Evolutionary conservation across 2,329 filamentous ascomycete genomes (phyloP).

Genomic region (Ceratocystis smalleyi): DNA sequence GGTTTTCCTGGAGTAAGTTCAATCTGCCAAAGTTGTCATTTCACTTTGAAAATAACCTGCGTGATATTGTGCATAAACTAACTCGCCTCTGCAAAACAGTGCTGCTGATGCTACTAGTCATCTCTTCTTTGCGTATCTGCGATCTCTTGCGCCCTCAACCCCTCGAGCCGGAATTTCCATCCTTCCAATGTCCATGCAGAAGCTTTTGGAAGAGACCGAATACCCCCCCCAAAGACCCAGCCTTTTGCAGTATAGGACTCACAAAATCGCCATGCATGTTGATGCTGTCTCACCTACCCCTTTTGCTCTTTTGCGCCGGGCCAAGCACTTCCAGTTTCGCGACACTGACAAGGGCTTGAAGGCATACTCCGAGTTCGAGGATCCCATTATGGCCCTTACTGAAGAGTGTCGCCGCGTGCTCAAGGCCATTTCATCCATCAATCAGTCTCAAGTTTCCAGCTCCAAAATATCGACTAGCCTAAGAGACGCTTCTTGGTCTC

Average conservation of each 20-base stretch:
- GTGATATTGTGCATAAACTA: neutral
- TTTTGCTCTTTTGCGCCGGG: constrained; percentile 74
- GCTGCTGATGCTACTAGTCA: constrained; percentile 93
- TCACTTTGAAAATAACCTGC: constrained; percentile 7
- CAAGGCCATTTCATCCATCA: constrained; percentile 71
- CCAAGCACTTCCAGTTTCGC: constrained; percentile 89
- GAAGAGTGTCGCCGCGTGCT: constrained; percentile 89
- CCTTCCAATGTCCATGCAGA: constrained; percentile 79
- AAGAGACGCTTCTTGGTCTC: constrained; percentile 83
- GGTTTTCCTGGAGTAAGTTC: constrained; percentile 50
- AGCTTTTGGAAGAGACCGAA: constrained; percentile 78
- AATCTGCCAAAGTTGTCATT: neutral
- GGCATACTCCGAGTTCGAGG: constrained; percentile 74
- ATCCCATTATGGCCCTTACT: constrained; percentile 73
- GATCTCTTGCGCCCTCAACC: constrained; percentile 73
- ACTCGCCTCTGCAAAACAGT: constrained; percentile 32
- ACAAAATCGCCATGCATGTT: constrained; percentile 92
- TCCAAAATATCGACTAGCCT: constrained; percentile 56
- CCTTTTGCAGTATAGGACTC: constrained; percentile 63
- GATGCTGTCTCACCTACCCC: constrained; percentile 88
- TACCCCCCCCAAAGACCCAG: constrained; percentile 73
- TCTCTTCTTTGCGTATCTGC: constrained; percentile 91
- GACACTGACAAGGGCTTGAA: constrained; percentile 75
- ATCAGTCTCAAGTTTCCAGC: constrained; percentile 64
- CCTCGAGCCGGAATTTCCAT: constrained; percentile 64